Evolutionary conservation across 495 filamentous ascomycete genomes (phyloP), one percentile per base, ranked within the genome.

Genomic region (Penicillium pulvis): DNA sequence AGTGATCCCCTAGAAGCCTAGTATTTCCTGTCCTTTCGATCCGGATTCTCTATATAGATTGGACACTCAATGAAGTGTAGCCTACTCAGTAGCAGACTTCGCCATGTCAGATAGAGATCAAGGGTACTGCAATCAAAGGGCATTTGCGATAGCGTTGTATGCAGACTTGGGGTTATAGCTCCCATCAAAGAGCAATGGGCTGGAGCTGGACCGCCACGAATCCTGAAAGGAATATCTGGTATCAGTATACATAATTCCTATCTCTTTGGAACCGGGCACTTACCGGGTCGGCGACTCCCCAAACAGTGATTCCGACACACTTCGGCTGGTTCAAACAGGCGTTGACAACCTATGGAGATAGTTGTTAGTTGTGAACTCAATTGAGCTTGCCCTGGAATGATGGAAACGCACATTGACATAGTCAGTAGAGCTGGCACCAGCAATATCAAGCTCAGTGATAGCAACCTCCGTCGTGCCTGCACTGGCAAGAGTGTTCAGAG

Each of bases 231-330:
- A 23, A 23, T 23, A 47, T 57, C 28, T 36, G 42, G 57, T 56
- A 63, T 31, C 42, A 23, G n/a, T 42, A 28, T 31, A 11, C 1
- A 31, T 35, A 31, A 3, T 14, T 52, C 30, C 23, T 26, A 39
- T 28, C n/a, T 41, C 4, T 4, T 28, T 28, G 6, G 2, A 2
- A 1, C 4, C 30, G 14, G 41, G 53, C 16, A 62, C 75, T 68
- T 85, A 72, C 85, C 24, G 71, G 67, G 62, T 91, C 89, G 56
- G 83, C 76, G 7, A 92, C 85, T 66, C 88, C 88, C 89, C 89
- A 92, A 35, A 88, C 86, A 17, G 88, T 90, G 61, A 92, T 85
- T 56, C 88, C 88, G 20, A 90, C 81, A 68, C 89, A 91, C 70
- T 85, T 87, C 10, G 76, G 58, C 64, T 85, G 77, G 57, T 78